These are phyloP conservation scores for Tuber calosporum DNA, from an alignment of 495 filamentous ascomycete species.

Conservation along the genomic window DNA sequence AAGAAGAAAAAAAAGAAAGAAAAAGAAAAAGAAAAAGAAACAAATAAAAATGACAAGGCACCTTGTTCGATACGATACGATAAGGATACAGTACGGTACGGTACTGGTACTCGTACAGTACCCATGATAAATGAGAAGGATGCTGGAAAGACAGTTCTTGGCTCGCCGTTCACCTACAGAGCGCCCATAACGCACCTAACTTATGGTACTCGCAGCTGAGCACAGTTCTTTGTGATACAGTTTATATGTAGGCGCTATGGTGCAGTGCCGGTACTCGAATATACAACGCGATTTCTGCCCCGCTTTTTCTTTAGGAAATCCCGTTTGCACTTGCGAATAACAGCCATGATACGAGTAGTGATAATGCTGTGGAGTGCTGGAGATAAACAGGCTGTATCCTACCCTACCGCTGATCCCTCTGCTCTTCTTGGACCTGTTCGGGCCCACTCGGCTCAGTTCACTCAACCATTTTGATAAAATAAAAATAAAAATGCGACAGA, in stretches of 20 bases:
- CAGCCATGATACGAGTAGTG: neutral
- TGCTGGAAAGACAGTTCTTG: neutral
- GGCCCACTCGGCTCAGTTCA: neutral
- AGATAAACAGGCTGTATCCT: neutral
- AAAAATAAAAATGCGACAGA: neutral
- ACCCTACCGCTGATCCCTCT: neutral
- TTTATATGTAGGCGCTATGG: neutral
- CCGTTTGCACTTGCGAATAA: constrained; percentile 2
- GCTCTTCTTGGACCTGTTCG: neutral
- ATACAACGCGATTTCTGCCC: neutral
- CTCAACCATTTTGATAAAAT: neutral
- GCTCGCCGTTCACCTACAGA: neutral
- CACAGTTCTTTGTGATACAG: neutral
- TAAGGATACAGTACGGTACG: neutral
- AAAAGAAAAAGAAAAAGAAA: neutral
- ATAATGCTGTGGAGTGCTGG: neutral
- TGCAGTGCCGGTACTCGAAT: neutral
- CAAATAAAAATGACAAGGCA: neutral
- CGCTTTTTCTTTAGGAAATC: neutral
- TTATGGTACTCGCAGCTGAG: neutral
- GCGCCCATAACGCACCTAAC: neutral
- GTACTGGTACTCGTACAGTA: neutral
- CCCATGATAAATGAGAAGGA: neutral
- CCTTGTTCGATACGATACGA: neutral
- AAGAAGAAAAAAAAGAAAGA: neutral